phyloP scores from a whole-genome alignment of 305 asterid genomes.

The Fraxinus floribunda region DNA sequence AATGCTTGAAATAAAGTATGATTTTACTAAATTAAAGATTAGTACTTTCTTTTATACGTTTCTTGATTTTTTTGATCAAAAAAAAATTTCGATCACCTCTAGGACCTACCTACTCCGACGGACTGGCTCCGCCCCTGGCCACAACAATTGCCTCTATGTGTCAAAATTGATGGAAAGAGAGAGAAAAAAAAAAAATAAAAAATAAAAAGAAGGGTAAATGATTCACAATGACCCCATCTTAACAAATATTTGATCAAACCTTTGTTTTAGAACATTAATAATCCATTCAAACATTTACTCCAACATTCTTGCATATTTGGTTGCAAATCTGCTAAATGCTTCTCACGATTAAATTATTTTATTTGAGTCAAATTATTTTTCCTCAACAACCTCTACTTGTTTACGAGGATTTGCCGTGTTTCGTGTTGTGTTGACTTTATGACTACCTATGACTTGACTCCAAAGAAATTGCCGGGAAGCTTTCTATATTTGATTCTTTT shows the following conservation, averaged over 20 bases:
- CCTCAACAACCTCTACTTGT: background rate
- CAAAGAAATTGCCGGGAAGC: slow-evolving; percentile 30
- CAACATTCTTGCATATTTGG: background rate
- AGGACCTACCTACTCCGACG: no score
- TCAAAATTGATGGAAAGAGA: background rate
- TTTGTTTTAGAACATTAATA: background rate
- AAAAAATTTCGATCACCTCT: no score
- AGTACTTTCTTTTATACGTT: no score
- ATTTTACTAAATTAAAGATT: no score
- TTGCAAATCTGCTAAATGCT: background rate
- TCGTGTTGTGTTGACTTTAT: background rate
- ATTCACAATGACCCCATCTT: background rate
- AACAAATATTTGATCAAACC: background rate
- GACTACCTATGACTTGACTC: background rate
- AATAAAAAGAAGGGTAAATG: background rate
- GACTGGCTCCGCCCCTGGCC: no score
- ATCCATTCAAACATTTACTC: background rate
- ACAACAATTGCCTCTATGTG: no score
- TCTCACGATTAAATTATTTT: background rate
- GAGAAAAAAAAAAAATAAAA: accelerated
- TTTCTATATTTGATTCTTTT: slow-evolving; percentile 13
- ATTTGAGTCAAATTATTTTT: background rate
- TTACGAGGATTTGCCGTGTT: background rate
- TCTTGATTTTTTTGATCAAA: no score
- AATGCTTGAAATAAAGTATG: no score